phyloP scores from a whole-genome alignment of 2,329 filamentous ascomycete species.

The Microdochium trichocladiopsis region DNA sequence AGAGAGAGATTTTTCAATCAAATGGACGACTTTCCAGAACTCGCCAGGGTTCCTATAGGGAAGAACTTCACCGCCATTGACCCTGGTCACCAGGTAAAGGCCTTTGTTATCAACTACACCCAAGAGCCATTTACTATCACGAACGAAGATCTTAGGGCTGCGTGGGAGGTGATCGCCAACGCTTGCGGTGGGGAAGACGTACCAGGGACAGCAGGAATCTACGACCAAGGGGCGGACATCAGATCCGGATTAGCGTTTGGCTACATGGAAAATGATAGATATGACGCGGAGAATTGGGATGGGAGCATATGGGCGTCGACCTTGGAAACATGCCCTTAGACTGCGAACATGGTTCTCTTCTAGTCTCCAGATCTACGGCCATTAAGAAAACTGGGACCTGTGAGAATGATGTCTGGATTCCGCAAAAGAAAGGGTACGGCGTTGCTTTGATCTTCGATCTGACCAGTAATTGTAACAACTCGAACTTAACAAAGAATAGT shows the following conservation, averaged over 20 bases:
- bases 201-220: neutral
- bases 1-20: neutral
- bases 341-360: neutral
- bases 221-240: neutral
- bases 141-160: neutral
- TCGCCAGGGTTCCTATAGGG: neutral
- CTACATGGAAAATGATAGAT: no score
- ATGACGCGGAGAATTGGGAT: neutral
- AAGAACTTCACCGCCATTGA: neutral
- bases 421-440: no score
- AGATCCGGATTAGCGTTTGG: neutral
- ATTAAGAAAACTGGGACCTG: no score
- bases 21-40: neutral
- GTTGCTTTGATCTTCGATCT: no score
- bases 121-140: neutral
- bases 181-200: neutral
- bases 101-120: neutral
- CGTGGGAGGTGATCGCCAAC: neutral
- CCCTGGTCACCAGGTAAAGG: neutral
- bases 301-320: neutral
- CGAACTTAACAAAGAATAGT: no score
- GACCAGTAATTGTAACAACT: no score
- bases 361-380: no score
- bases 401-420: no score
- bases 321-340: neutral